phyloP scores from a whole-genome alignment of 2,329 filamentous ascomycete genomes.

The Penicillium sp. region DNA sequence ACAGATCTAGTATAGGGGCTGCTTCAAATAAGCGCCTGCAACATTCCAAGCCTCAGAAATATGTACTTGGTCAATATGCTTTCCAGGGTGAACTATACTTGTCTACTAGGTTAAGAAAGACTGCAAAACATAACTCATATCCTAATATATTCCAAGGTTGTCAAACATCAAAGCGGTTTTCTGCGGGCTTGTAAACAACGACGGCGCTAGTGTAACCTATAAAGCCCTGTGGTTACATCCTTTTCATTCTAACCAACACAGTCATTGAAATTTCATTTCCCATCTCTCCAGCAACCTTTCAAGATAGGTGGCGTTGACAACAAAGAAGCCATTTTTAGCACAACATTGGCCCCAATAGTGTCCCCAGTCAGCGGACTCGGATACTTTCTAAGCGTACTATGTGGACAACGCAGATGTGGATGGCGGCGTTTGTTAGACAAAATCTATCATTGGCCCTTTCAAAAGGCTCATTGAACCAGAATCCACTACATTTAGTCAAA shows the following conservation, averaged over 20 bases:
- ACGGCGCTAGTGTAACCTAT: conserved; percentile 7
- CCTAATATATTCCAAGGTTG: not conserved
- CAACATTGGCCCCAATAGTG: not conserved
- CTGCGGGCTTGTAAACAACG: conserved; percentile 1
- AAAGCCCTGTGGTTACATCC: conserved; percentile 8
- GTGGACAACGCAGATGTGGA: not conserved
- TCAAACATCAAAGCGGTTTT: conserved; percentile 2
- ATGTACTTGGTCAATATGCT: not conserved
- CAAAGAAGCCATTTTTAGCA: conserved; percentile 16
- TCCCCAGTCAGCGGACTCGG: conserved; percentile 4
- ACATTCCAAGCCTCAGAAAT: not conserved
- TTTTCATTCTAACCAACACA: not conserved
- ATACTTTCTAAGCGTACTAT: not conserved
- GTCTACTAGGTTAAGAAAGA: too few species aligned
- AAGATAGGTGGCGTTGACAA: conserved; percentile 8
- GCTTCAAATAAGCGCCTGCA: conserved; percentile 2
- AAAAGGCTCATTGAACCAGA: not conserved
- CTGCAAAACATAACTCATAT: not conserved
- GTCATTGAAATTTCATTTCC: not conserved
- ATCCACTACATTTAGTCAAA: not conserved
- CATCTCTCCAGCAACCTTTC: conserved; percentile 1
- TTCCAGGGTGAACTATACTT: not conserved
- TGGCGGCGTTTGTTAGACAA: not conserved
- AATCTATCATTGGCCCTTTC: not conserved
- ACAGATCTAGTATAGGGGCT: not conserved